A percentile compares a stretch with the other conserved stretches of the same genome.
Conservation (phyloP, 2,329 filamentous ascomycete genomes). For the Dothistroma septosporum region DNA sequence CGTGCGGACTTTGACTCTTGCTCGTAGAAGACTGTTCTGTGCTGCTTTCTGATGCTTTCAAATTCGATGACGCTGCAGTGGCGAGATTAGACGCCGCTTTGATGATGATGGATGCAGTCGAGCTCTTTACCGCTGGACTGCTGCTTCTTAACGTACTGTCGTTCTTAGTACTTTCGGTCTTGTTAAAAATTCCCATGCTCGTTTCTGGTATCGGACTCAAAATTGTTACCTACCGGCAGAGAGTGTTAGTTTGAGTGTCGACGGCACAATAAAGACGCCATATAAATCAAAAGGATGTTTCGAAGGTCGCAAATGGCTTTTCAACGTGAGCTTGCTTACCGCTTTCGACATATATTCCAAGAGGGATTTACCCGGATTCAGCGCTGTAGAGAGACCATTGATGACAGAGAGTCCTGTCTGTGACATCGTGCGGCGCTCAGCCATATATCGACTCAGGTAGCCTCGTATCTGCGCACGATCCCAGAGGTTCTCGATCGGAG, state of each 20-base stretch:
- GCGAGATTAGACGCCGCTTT: conserved; percentile 7
- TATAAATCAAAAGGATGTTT: not conserved
- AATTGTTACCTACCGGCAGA: too few relatives aligned
- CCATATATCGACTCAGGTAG: not conserved
- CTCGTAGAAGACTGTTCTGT: not conserved
- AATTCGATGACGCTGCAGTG: conserved; percentile 6
- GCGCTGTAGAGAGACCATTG: not conserved
- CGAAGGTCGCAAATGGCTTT: not conserved
- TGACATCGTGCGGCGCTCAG: not conserved
- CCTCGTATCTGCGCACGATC: conserved; percentile 2
- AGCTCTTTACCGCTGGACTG: not conserved
- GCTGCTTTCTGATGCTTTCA: conserved; percentile 6
- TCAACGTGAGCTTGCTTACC: not conserved
- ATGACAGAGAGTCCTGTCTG: not conserved
- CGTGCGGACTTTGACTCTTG: not conserved
- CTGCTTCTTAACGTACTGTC: conserved; percentile 3
- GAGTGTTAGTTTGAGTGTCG: too few relatives aligned
- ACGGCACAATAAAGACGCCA: too few relatives aligned
- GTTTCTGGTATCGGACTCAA: conserved; percentile 5
- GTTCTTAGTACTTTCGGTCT: conserved; percentile 4
- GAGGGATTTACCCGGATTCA: not conserved
- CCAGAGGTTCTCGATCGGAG: conserved; percentile 6
- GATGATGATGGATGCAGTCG: conserved; percentile 4
- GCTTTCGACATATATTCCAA: conserved; percentile 10
- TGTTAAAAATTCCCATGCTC: conserved; percentile 12